Percentiles rank a stretch among this genome's conserved stretches.
phyloP scores from a whole-genome alignment of 257 asterid genomes.

The Fraxinus anomala region DNA sequence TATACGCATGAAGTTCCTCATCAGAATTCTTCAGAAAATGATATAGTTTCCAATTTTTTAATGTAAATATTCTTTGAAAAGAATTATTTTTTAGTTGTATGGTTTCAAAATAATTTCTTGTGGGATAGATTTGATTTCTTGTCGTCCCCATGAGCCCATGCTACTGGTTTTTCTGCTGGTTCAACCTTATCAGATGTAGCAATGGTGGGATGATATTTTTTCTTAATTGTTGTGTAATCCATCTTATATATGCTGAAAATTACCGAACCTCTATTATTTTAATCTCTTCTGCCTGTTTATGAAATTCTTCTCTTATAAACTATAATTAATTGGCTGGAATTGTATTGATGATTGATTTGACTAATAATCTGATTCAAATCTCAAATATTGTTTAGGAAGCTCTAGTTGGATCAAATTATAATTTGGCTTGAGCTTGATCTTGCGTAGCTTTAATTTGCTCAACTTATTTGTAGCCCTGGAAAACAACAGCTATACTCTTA shows the following conservation, averaged over 20 bases:
- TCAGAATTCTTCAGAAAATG: not conserved
- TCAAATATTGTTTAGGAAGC: not conserved
- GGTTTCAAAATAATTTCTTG: not conserved
- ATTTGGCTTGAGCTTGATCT: not conserved
- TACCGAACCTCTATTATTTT: not conserved
- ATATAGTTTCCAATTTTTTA: not conserved
- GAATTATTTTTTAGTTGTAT: not conserved
- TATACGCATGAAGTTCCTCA: not conserved
- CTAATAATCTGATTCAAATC: not conserved
- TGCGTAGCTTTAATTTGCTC: not conserved
- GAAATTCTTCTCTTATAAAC: not conserved
- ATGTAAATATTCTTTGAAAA: not conserved
- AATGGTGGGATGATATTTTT: not conserved
- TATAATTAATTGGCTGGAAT: not conserved
- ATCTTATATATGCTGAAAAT: not conserved
- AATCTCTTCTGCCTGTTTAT: not conserved
- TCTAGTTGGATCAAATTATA: not conserved
- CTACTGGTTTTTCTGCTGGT: not conserved
- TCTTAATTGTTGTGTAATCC: not conserved
- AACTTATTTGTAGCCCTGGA: not conserved
- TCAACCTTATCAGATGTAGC: not conserved
- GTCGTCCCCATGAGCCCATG: not conserved
- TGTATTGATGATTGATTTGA: not conserved
- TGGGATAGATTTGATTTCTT: not conserved
- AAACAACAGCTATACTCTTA: not conserved